Percentiles rank a stretch among this genome's conserved stretches.
phyloP scores from a whole-genome alignment of 495 filamentous ascomycete genomes.

The Tuber umbilicatum region DNA sequence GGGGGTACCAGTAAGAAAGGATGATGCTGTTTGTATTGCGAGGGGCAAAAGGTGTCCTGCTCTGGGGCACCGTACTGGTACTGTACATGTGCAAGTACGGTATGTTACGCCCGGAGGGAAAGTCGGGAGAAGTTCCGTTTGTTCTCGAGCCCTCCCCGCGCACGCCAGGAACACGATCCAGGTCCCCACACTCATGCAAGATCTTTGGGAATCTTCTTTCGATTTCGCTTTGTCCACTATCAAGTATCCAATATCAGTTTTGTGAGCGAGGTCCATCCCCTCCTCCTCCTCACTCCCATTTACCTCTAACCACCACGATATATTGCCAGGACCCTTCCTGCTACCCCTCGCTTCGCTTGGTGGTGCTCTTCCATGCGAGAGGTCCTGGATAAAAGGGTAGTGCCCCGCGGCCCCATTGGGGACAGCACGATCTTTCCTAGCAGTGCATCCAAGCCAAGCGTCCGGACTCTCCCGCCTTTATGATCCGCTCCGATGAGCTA shows the following conservation, averaged over 20 bases:
- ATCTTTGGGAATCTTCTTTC: conserved; percentile 39
- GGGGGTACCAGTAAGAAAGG: conserved; percentile 28
- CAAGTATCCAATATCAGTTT: conserved; percentile 23
- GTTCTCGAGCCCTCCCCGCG: conserved; percentile 29
- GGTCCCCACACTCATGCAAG: conserved; percentile 37
- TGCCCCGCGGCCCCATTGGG: conserved; percentile 21
- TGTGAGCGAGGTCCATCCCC: conserved; percentile 18
- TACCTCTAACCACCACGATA: conserved; percentile 13
- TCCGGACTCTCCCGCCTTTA: conserved; percentile 13
- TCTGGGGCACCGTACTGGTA: conserved; percentile 7
- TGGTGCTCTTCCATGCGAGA: conserved; percentile 27
- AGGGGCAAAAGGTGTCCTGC: not conserved
- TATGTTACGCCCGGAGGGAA: conserved; percentile 28
- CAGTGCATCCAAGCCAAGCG: conserved; percentile 15
- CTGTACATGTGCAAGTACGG: conserved; percentile 20
- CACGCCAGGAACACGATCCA: conserved; percentile 33
- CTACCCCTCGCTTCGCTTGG: conserved; percentile 27
- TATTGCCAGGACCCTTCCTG: conserved; percentile 20
- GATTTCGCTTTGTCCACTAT: conserved; percentile 31
- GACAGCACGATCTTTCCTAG: not conserved
- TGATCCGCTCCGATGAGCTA: conserved; percentile 24
- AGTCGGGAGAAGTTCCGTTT: conserved; percentile 37
- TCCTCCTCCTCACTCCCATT: conserved; percentile 8
- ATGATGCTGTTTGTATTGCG: conserved; percentile 29
- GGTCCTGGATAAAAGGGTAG: conserved; percentile 28